Percentiles rank a stretch among this genome's conserved stretches.
These are phyloP conservation scores for Vigna trinervia DNA, from an alignment of 306 rosid genomes.

Conservation along the genomic window DNA sequence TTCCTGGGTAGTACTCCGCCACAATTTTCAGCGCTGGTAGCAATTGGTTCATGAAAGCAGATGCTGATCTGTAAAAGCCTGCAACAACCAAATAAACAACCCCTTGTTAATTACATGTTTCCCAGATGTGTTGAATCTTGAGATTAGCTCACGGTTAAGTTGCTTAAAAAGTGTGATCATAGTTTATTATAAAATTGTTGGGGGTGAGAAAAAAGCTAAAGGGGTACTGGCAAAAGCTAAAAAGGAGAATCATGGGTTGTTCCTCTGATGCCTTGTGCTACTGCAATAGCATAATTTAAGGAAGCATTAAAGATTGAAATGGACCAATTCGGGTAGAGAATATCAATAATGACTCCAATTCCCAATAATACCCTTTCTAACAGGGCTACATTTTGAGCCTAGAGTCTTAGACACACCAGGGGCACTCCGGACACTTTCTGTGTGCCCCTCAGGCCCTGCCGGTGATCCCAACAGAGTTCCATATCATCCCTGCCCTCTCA, in stretches of 20 bases:
- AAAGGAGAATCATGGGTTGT: constrained; percentile 58
- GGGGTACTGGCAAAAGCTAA: constrained; percentile 40
- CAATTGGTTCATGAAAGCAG: constrained; percentile 82
- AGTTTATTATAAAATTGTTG: constrained; percentile 30
- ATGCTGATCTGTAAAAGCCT: constrained; percentile 94
- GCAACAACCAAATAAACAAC: constrained; percentile 35
- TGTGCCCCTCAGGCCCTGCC: constrained; percentile 42
- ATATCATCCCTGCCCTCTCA: constrained; percentile 26
- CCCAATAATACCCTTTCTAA: constrained; percentile 69
- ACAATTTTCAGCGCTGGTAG: constrained; percentile 75
- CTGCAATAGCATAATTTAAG: constrained; percentile 56
- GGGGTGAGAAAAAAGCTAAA: constrained; percentile 9
- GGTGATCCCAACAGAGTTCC: constrained; percentile 51
- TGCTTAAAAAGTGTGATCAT: constrained; percentile 16
- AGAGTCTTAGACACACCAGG: constrained; percentile 58
- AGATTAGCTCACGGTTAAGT: neutral
- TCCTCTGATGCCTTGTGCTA: neutral
- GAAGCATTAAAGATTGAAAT: constrained; percentile 56
- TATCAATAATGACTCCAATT: constrained; percentile 55
- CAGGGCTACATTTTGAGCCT: constrained; percentile 27
- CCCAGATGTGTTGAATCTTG: neutral
- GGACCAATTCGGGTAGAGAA: constrained; percentile 54
- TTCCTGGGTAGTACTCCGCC: constrained; percentile 81
- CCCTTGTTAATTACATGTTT: neutral
- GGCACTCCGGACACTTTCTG: constrained; percentile 84